phyloP scores from a whole-genome alignment of 768 basidiomycete genomes.

The Goffeauzyma gilvescens region DNA sequence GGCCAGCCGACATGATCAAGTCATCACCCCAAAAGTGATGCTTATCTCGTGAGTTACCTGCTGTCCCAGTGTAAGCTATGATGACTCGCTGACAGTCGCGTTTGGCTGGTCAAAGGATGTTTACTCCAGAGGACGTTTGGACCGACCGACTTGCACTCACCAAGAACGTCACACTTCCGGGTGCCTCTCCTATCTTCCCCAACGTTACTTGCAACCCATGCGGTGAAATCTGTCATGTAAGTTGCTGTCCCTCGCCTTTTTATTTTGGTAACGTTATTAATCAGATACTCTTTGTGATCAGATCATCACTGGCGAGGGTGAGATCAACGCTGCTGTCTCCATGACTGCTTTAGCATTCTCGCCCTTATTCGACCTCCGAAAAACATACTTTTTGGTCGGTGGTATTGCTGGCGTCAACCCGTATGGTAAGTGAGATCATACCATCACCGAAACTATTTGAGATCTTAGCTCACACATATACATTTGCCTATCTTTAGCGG shows the following conservation, averaged over 20 bases:
- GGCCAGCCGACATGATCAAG: too few relatives aligned
- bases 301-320: slow-evolving; percentile 33
- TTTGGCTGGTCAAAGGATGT: too few relatives aligned
- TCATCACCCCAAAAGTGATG: too few relatives aligned
- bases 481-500: too few relatives aligned
- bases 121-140: slow-evolving; percentile 26
- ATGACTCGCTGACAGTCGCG: too few relatives aligned
- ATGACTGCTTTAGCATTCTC: slow-evolving; percentile 31
- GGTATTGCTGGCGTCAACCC: slow-evolving; percentile 37
- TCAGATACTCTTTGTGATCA: slow-evolving; percentile 13
- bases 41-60: too few relatives aligned
- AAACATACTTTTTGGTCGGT: slow-evolving; percentile 35
- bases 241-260: not conserved
- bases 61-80: too few relatives aligned
- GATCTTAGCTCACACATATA: too few relatives aligned
- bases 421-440: too few relatives aligned
- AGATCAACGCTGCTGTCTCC: slow-evolving; percentile 36
- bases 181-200: slow-evolving; percentile 34
- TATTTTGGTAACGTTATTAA: not conserved
- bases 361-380: slow-evolving; percentile 31
- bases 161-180: slow-evolving; percentile 33
- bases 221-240: slow-evolving; percentile 28
- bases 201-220: slow-evolving; percentile 31
- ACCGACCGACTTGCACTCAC: slow-evolving; percentile 19
- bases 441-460: too few relatives aligned